Base-by-base conservation (phyloP, 129 eudicot species). In the Saposhnikovia divaricata region DNA sequence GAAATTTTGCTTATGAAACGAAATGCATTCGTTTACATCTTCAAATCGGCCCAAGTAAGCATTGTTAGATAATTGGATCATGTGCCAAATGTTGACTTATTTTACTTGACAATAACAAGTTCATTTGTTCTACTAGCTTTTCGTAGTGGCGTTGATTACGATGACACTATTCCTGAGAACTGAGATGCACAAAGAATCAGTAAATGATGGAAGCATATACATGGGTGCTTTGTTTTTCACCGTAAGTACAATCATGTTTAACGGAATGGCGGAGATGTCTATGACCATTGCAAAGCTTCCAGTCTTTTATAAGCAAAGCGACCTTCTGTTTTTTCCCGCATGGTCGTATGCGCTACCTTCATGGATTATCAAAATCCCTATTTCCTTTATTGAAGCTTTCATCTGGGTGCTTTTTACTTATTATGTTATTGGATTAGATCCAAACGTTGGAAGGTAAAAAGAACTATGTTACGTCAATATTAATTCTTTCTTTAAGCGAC, bases 221-320 rank as follows among this genome's bases (percentile, higher is more conserved):
- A 18, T 57, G 4, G 93, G 93, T 14, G 89, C 97, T 55, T 75
- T 88, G 9, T 91, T 94, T 77, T 87, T 81, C 45, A 69, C 82
- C 1, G 83, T 85, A 5, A 40, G 77, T 4, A 57, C 74, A 69
- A 5, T 87, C 42, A 85, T 90, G 97, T 91, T 91, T 63, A 86
- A 88, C 65, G 97, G 98, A 34, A 70, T 87, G 87, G 80, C 91
- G 0, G 97, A 93, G 86, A 37, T 91, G 68, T 57, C 96, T 75
- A 85, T 94, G 96, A 91, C 96, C 1, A 94, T 90, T 38, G 82
- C 80, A 40, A 94, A 90, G 84, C 97, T 91, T 90, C 96, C 98
- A 0, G 90, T 90, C 27, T 94, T 91, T 40, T 94, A 84, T 85
- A 94, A 94, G 86, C 98, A 94, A 79, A 82, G 97, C 34, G 88